phyloP scores from a whole-genome alignment of 176 grass and related monocot genomes.

The Zea mays region DNA sequence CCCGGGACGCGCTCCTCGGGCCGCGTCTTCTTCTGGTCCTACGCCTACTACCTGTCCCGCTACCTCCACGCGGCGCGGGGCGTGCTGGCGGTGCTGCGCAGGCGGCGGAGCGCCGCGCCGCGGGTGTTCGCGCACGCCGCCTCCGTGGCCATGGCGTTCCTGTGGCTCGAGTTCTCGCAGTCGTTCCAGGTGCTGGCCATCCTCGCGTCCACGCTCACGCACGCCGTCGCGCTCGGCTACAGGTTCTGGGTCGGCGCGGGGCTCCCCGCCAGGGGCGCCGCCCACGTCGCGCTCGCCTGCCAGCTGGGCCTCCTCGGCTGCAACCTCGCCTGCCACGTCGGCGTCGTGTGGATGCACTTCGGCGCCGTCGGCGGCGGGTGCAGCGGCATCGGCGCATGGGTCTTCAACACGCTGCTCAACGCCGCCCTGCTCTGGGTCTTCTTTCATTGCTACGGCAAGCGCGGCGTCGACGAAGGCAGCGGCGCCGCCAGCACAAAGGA shows the following conservation, averaged over 20 bases:
- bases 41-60: constrained; percentile 93
- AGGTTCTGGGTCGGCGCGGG: constrained; percentile 72
- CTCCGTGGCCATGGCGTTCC: constrained; percentile 82
- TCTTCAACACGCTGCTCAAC: constrained; percentile 84
- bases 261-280: constrained; percentile 39
- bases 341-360: constrained; percentile 79
- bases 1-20: constrained; percentile 71
- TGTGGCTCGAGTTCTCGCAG: constrained; percentile 98
- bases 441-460: constrained; percentile 68
- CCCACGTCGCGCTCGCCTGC: constrained; percentile 50
- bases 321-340: constrained; percentile 81
- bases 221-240: constrained; percentile 70
- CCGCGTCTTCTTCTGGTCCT: constrained; percentile 99
- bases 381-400: constrained; percentile 80
- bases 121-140: constrained; percentile 70
- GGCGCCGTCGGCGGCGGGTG: constrained; percentile 67
- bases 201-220: constrained; percentile 67
- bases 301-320: constrained; percentile 61
- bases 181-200: constrained; percentile 97
- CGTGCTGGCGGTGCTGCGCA: constrained; percentile 54
- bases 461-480: constrained; percentile 38
- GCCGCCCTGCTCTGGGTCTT: constrained; percentile 67
- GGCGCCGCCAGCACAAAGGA: background rate
- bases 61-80: constrained; percentile 81
- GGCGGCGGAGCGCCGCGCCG: background rate